Percentiles rank a stretch among this genome's conserved stretches.
These are phyloP conservation scores for Fraxinus excelsior DNA, from an alignment of 257 asterid genomes.

Conservation along the genomic window DNA sequence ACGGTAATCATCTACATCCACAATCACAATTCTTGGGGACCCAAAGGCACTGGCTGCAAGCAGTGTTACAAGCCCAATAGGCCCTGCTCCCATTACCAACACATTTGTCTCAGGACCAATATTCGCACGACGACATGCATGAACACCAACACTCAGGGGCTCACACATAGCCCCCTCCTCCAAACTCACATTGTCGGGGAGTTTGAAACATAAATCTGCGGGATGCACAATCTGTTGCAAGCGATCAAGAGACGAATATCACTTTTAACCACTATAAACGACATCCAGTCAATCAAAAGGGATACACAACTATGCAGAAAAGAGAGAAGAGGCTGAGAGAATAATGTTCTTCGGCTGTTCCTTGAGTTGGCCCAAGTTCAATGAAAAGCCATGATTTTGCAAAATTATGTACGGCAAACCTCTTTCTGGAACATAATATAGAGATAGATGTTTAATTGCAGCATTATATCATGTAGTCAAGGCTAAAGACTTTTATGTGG, in stretches of 20 bases:
- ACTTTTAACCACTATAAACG: not conserved
- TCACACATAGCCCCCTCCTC: conserved; percentile 99
- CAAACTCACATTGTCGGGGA: conserved; percentile 80
- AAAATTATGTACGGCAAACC: no score
- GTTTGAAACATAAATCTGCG: conserved; percentile 80
- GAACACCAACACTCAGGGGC: conserved; percentile 93
- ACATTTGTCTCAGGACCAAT: conserved; percentile 81
- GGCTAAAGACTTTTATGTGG: no score
- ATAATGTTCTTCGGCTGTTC: no score
- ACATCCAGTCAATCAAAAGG: not conserved
- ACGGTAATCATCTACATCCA: conserved; percentile 74
- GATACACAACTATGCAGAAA: not conserved
- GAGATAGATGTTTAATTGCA: no score
- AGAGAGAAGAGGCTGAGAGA: not conserved
- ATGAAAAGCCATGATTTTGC: no score
- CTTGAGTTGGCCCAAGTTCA: not conserved
- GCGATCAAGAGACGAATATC: not conserved
- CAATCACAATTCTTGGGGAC: conserved; percentile 69
- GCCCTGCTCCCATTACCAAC: conserved; percentile 91
- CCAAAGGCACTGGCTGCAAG: conserved; percentile 94
- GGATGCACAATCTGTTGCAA: conserved; percentile 87
- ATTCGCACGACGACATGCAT: conserved; percentile 89
- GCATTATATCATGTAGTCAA: no score
- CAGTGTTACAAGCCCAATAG: conserved; percentile 83
- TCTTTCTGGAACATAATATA: no score